Base-by-base conservation (phyloP, 208 protist genomes). In the Crithidia brevicula region DNA sequence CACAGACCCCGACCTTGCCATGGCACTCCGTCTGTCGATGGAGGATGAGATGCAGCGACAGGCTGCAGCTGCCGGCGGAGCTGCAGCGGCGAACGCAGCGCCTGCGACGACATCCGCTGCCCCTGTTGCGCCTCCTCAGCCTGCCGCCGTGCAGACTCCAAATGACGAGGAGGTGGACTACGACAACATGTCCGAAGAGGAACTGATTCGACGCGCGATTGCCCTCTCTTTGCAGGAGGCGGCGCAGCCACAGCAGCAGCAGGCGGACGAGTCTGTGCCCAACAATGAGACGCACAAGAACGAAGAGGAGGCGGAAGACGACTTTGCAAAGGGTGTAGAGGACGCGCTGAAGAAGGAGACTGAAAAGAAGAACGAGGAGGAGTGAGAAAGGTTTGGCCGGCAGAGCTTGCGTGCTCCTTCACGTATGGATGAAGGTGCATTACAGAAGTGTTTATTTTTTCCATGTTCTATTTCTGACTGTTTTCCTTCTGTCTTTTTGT, bases 1-100 rank as follows among this genome's bases (percentile, higher is more conserved):
- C 51, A 73, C 93, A 15, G 96, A 99, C 67, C 97, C 96, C 0
- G 96, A 99, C 50, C 82, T 99, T 16, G 96, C 93, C 22, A 94
- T 98, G 94, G 96, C 91, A n/a, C 79, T 98, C 42, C 92, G 92
- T 34, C 79, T 98, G 50, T 98, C 95, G 4, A 91, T 98, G 80
- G 96, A 98, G 74, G 96, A 98, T 64, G 93, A 98, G 63, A 77
- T 95, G 76, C 92, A 91, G 72, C 81, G 94, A 27, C 83, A 94
- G 66, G 92, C 95, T 11, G 88, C 81, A 5, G 88, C 54, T 0
- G 84, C 62, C 22, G 79, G 25, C 13, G 33, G 74, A 18, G 34
- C 62, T 0, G 43, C 61, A 10, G n/a, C 71, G 13, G 25, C 31
- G 25, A 33, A 53, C 4, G 42, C 38, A 16, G 20, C 46, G 22